Percentiles rank a stretch among this genome's conserved stretches.
These are phyloP conservation scores for Colletotrichum sp. DNA, from an alignment of 2,329 filamentous ascomycete genomes.

Conservation along the genomic window DNA sequence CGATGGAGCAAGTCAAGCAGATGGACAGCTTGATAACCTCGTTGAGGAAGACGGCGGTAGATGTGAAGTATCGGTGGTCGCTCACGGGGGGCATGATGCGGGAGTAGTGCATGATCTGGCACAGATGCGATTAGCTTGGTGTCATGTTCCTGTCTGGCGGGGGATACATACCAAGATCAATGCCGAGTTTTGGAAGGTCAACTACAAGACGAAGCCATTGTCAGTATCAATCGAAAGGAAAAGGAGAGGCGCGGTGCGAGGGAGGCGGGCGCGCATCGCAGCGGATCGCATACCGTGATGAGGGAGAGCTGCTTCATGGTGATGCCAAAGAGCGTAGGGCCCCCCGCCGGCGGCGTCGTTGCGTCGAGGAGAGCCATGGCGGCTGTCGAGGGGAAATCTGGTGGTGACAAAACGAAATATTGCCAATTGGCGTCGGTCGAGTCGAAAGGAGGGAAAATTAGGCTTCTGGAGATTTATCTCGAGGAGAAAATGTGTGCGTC, in stretches of 20 bases:
- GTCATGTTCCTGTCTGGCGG: background rate
- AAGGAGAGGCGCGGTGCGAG: no score
- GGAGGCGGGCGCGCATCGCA: background rate
- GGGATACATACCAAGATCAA: slow-evolving; percentile 65
- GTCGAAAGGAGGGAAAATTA: background rate
- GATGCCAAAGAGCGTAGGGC: slow-evolving; percentile 59
- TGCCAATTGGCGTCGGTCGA: background rate
- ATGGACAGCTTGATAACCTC: slow-evolving; percentile 90
- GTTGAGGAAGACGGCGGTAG: slow-evolving; percentile 91
- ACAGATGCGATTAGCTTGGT: slow-evolving; percentile 2
- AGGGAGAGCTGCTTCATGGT: slow-evolving; percentile 74
- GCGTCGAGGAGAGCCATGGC: slow-evolving; percentile 48
- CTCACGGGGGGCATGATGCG: slow-evolving; percentile 86
- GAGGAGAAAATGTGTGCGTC: background rate
- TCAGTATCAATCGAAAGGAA: no score
- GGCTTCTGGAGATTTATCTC: background rate
- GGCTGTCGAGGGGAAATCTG: slow-evolving; percentile 3
- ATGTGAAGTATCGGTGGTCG: slow-evolving; percentile 89
- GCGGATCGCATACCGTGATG: slow-evolving; percentile 25
- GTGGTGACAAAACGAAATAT: background rate
- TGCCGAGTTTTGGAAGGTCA: slow-evolving; percentile 79
- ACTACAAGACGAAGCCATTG: slow-evolving; percentile 48
- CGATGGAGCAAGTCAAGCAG: slow-evolving; percentile 84
- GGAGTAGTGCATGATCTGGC: slow-evolving; percentile 90
- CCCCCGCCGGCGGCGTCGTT: slow-evolving; percentile 38